phyloP scores from a whole-genome alignment of 495 filamentous ascomycete species.

The Penicillium desertorum region DNA sequence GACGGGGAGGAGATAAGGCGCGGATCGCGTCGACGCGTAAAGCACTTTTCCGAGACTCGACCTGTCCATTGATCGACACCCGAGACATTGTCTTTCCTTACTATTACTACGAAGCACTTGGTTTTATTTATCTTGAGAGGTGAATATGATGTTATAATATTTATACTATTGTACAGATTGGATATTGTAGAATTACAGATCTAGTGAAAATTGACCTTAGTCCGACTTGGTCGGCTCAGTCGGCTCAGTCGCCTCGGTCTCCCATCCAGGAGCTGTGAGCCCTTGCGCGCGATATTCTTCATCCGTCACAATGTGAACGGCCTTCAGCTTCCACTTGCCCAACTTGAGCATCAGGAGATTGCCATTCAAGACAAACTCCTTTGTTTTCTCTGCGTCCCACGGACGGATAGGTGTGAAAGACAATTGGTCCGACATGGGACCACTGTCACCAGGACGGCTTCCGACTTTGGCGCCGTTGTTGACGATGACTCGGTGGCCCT shows the following conservation, averaged over 20 bases:
- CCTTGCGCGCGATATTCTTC: slow-evolving; percentile 57
- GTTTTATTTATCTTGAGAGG: background rate
- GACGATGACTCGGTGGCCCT: slow-evolving; percentile 63
- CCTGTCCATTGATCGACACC: slow-evolving; percentile 8
- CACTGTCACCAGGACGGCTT: slow-evolving; percentile 52
- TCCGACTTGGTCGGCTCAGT: slow-evolving; percentile 14
- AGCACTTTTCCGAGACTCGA: slow-evolving; percentile 22
- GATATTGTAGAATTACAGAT: slow-evolving; percentile 23
- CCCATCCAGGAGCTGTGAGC: slow-evolving; percentile 47
- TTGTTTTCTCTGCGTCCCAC: slow-evolving; percentile 57
- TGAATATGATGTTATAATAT: background rate
- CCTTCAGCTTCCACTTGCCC: slow-evolving; percentile 78
- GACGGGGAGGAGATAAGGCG: slow-evolving; percentile 19
- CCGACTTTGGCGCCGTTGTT: slow-evolving; percentile 66
- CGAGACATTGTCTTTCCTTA: background rate
- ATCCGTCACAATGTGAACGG: slow-evolving; percentile 71
- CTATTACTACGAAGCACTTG: background rate
- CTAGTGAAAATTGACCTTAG: slow-evolving; percentile 19
- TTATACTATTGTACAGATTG: slow-evolving; percentile 23
- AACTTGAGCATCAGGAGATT: slow-evolving; percentile 65
- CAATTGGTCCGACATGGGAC: slow-evolving; percentile 58
- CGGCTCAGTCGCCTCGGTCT: slow-evolving; percentile 17
- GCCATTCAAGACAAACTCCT: slow-evolving; percentile 62
- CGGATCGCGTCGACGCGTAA: slow-evolving; percentile 47
- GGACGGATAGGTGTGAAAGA: slow-evolving; percentile 60